Evolutionary conservation across 805 yeast genomes (phyloP).

Genomic region (Ogataea trehalophila): DNA sequence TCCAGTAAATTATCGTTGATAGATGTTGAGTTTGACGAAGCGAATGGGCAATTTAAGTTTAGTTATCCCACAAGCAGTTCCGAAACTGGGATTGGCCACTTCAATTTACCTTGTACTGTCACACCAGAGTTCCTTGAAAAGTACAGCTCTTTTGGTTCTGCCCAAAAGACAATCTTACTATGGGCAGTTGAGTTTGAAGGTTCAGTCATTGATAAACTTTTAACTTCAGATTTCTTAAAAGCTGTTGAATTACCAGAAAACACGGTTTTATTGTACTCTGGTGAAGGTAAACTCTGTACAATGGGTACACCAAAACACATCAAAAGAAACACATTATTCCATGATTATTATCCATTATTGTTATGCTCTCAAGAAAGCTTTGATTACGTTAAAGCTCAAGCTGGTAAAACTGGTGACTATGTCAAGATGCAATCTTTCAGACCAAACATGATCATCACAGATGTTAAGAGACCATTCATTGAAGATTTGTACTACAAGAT

Average conservation of each 20-base stretch:
- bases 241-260: constrained; percentile 16
- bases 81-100: not conserved
- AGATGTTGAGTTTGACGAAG: constrained; percentile 10
- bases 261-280: constrained; percentile 20
- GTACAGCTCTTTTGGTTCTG: constrained; percentile 10
- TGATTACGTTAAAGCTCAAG: constrained; percentile 8
- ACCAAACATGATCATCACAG: constrained; percentile 24
- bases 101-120: constrained; percentile 18
- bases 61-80: constrained; percentile 8
- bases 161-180: constrained; percentile 6
- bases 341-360: constrained; percentile 29
- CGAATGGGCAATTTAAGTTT: constrained; percentile 14
- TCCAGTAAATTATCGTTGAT: constrained; percentile 11
- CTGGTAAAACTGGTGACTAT: constrained; percentile 11
- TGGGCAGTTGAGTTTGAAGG: constrained; percentile 21
- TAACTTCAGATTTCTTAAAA: constrained; percentile 17
- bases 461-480: constrained; percentile 19
- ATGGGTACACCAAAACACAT: constrained; percentile 20
- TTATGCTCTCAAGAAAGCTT: constrained; percentile 22
- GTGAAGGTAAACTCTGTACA: constrained; percentile 24
- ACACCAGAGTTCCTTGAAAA: constrained; percentile 13
- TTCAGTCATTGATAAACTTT: constrained; percentile 16
- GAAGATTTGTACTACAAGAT: constrained; percentile 26
- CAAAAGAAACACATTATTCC: constrained; percentile 23
- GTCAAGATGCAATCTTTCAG: constrained; percentile 21